Evolutionary conservation across 345 rosid genomes (phyloP).

Genomic region (Aquilaria yunnanensis): DNA sequence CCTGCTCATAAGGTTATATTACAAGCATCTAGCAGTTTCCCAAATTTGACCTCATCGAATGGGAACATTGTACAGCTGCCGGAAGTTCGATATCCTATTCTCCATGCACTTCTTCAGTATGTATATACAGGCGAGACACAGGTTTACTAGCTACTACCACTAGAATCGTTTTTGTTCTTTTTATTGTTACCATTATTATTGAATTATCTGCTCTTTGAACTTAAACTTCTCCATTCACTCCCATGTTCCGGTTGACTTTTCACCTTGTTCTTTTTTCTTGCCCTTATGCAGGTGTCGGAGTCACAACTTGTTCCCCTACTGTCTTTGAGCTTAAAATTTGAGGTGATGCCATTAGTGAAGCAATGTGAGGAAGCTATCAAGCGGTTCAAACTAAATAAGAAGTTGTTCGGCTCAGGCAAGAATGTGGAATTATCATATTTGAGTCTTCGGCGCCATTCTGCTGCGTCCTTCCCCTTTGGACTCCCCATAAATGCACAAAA

Average conservation of each 20-base stretch:
- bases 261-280: slow-evolving; percentile 5
- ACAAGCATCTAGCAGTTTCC: slow-evolving; percentile 75
- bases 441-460: slow-evolving; percentile 33
- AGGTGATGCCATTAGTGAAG: slow-evolving; percentile 64
- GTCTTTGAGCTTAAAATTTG: slow-evolving; percentile 56
- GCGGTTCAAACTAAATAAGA: slow-evolving; percentile 45
- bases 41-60: slow-evolving; percentile 28
- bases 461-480: slow-evolving; percentile 51
- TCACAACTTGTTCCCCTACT: slow-evolving; percentile 52
- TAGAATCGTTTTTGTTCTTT: neutral
- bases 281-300: slow-evolving; percentile 53
- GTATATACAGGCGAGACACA: slow-evolving; percentile 67
- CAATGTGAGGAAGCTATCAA: slow-evolving; percentile 70
- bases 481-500: slow-evolving; percentile 58
- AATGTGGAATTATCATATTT: slow-evolving; percentile 63
- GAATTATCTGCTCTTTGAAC: neutral
- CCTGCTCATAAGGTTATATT: slow-evolving; percentile 90
- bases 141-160: slow-evolving; percentile 32
- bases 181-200: neutral
- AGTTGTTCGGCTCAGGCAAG: slow-evolving; percentile 40
- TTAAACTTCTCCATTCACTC: neutral
- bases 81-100: slow-evolving; percentile 46
- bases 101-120: slow-evolving; percentile 76
- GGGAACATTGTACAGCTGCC: slow-evolving; percentile 43
- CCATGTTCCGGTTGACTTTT: neutral